Conservation (phyloP, 805 yeast genomes). For the Ogataea trehaloabstinens region DNA sequence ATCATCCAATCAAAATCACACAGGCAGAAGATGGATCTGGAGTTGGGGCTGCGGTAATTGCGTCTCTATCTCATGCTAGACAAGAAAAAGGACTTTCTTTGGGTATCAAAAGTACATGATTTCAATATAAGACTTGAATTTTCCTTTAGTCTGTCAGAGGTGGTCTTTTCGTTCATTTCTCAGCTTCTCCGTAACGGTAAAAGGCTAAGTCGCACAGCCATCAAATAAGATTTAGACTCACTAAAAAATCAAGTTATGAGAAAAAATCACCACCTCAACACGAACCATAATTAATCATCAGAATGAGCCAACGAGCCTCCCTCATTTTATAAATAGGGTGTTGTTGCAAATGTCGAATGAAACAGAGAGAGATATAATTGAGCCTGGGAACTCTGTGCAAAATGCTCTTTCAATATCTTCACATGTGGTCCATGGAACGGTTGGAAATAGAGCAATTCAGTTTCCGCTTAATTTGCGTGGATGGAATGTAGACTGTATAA, state of each 20-base stretch:
- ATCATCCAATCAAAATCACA: conserved; percentile 80
- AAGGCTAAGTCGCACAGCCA: too few relatives aligned
- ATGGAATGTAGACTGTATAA: conserved; percentile 90
- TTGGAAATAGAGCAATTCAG: conserved; percentile 88
- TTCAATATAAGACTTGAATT: too few relatives aligned
- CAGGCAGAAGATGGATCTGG: conserved; percentile 99
- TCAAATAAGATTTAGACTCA: too few relatives aligned
- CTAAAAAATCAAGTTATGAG: too few relatives aligned
- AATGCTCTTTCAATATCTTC: conserved; percentile 66
- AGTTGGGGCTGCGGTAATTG: conserved; percentile 98
- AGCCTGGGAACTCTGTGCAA: conserved; percentile 10
- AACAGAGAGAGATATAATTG: too few relatives aligned
- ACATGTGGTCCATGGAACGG: conserved; percentile 94
- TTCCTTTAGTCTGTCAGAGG: too few relatives aligned
- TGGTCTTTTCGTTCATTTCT: conserved; percentile 1
- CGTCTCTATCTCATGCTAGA: conserved; percentile 88
- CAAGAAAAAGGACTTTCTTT: conserved; percentile 66
- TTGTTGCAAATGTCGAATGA: too few relatives aligned
- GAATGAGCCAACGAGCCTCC: too few relatives aligned
- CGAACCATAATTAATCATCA: too few relatives aligned
- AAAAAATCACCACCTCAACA: too few relatives aligned
- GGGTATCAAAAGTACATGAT: conserved; percentile 37
- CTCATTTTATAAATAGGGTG: too few relatives aligned
- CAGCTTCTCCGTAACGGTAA: conserved; percentile 3
- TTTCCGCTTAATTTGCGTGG: conserved; percentile 84